phyloP scores from a whole-genome alignment of 345 rosid genomes.

The Cardamine chenopodiifolia region DNA sequence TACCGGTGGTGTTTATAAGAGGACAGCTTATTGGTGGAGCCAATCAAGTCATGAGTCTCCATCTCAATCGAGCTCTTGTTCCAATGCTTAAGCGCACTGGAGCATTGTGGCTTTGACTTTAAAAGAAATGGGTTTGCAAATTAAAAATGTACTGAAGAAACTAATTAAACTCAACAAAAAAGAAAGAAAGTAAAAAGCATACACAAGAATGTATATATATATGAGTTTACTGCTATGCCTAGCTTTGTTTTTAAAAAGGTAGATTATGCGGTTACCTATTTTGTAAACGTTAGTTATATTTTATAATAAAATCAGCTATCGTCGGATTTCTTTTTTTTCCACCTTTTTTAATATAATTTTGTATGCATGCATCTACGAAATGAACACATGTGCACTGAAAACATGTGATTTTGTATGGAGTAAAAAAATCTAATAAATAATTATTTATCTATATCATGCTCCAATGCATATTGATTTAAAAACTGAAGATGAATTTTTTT shows the following conservation, averaged over 20 bases:
- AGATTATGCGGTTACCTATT: slow-evolving; percentile 9
- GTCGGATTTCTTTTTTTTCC: neutral
- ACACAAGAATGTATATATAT: too few relatives aligned
- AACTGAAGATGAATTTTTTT: neutral
- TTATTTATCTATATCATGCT: neutral
- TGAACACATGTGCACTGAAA: neutral
- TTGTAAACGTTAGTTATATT: slow-evolving; percentile 13
- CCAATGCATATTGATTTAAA: neutral
- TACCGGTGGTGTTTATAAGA: slow-evolving; percentile 75
- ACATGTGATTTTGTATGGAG: neutral
- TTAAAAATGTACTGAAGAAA: neutral
- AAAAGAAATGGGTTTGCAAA: neutral
- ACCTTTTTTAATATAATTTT: neutral
- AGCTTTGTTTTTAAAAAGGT: too few relatives aligned
- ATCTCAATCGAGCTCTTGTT: slow-evolving; percentile 64
- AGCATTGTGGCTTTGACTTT: slow-evolving; percentile 67
- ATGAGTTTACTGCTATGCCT: too few relatives aligned
- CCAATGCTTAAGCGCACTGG: slow-evolving; percentile 72
- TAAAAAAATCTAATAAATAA: neutral
- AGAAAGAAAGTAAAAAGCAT: neutral
- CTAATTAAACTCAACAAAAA: neutral
- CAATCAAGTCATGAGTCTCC: slow-evolving; percentile 75
- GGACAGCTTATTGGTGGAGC: slow-evolving; percentile 79
- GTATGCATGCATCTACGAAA: too few relatives aligned
- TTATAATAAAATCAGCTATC: neutral